A percentile compares a stretch with the other conserved stretches of the same genome.
Conservation (phyloP, 306 rosid genomes). For the Medicago ruthenica region DNA sequence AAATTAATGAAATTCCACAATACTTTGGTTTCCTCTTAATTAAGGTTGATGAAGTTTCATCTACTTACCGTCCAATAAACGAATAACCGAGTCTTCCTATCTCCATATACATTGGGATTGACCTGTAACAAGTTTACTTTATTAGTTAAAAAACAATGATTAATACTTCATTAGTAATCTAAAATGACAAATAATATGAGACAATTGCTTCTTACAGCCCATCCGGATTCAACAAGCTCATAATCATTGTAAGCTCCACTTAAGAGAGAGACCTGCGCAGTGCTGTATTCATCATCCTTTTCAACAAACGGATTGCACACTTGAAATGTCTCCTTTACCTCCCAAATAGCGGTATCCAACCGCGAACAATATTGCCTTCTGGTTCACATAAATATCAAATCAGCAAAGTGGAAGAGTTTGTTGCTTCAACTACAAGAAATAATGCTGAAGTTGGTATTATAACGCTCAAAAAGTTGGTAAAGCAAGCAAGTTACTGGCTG, state of each 20-base stretch:
- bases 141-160: neutral
- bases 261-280: conserved; percentile 62
- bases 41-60: conserved; percentile 11
- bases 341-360: conserved; percentile 62
- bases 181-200: neutral
- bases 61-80: conserved; percentile 72
- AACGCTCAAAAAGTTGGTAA: neutral
- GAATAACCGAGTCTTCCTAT: conserved; percentile 58
- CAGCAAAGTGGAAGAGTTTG: neutral
- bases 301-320: conserved; percentile 63
- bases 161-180: neutral
- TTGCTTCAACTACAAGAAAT: conserved; percentile 28
- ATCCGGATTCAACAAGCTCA: conserved; percentile 71
- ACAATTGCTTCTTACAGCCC: conserved; percentile 56
- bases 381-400: conserved; percentile 36
- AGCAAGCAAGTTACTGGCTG: neutral
- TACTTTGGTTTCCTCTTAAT: neutral
- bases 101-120: conserved; percentile 73
- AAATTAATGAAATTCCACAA: neutral
- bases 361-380: conserved; percentile 59
- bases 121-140: conserved; percentile 48
- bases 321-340: conserved; percentile 60
- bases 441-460: neutral
- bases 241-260: conserved; percentile 51
- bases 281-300: conserved; percentile 60